Base-by-base conservation (phyloP, 108 stramenopile genomes). In the Tribonema minus region DNA sequence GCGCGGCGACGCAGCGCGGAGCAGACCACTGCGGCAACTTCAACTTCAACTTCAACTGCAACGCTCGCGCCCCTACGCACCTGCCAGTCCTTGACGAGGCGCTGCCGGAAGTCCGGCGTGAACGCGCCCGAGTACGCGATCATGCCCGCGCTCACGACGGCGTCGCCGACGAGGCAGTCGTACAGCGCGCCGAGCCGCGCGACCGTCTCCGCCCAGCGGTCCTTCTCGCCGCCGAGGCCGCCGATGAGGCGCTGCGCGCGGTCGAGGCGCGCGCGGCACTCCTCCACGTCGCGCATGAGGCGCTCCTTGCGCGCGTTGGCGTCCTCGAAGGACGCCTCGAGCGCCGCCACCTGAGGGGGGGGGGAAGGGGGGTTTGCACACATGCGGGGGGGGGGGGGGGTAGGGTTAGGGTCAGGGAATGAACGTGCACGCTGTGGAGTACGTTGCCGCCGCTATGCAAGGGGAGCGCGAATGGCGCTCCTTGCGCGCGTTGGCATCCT, bases 231-330 rank as follows among this genome's bases (percentile, higher is more conserved):
- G 29, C 88, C 88, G 0, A 89, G 80, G 6, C 87, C 87, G 27
- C 85, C 87, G 30, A 89, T 89, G 27, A 89, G 84, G 60, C 87
- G 87, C 37, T 87, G 81, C 4, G 88, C 88, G 2, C 87, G 76
- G 20, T 88, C 85, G 4, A 88, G 76, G 26, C 86, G 76, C 4
- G 82, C 84, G 26, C 82, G 59, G 54, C 86, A 86, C 59, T 86
- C 84, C 46, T 86, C 86, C 12, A 86, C 86, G 31, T 86, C 86
- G 3, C 30, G 32, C 71, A 86, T 80, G 3, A 86, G 64, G 37
- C 84, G 81, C 75, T 86, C 85, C 65, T 86, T 86, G 31, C 75
- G 72, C 29, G 68, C 65, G 40, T 84, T 86, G 27, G 85, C 85
- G 29, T 86, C 85, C 29, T 80, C 66, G 32, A 84, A 84, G n/a